Evolutionary conservation across 2,329 filamentous ascomycete species (phyloP).

Genomic region (Diaporthe ilicicola): DNA sequence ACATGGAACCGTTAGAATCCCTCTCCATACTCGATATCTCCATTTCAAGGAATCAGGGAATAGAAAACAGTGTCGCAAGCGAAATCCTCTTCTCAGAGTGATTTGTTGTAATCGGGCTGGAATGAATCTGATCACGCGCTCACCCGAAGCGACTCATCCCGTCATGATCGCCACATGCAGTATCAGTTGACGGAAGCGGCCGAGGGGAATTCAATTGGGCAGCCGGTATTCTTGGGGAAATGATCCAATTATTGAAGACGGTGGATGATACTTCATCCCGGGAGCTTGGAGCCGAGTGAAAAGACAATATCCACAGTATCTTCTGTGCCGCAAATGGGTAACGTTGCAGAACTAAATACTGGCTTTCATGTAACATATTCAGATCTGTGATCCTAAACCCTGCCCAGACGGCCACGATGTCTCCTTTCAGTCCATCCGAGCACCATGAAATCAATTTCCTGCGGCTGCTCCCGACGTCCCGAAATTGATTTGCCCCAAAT

Average conservation of each 20-base stretch:
- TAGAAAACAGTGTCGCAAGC: neutral
- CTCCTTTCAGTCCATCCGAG: neutral
- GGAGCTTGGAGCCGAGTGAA: constrained; percentile 15
- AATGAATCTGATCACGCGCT: neutral
- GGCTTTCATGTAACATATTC: constrained; percentile 18
- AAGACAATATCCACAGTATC: constrained; percentile 2
- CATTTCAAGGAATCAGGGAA: neutral
- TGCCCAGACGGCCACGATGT: constrained; percentile 1
- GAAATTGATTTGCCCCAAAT: constrained; percentile 10
- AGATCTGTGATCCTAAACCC: neutral
- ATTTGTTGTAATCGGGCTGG: neutral
- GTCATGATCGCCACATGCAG: neutral
- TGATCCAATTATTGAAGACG: too few relatives aligned
- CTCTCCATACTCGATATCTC: too few relatives aligned
- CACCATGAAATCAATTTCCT: neutral
- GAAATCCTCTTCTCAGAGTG: too few relatives aligned
- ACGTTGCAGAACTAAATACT: constrained; percentile 14
- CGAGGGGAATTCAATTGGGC: neutral
- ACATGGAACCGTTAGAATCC: neutral
- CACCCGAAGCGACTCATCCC: neutral
- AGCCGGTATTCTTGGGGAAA: too few relatives aligned
- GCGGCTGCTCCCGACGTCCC: constrained; percentile 21
- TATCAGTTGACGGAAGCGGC: neutral
- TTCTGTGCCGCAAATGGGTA: neutral
- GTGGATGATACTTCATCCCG: neutral